These are phyloP conservation scores for Myxozyma neotropica DNA, from an alignment of 805 yeast species.

Conservation along the genomic window DNA sequence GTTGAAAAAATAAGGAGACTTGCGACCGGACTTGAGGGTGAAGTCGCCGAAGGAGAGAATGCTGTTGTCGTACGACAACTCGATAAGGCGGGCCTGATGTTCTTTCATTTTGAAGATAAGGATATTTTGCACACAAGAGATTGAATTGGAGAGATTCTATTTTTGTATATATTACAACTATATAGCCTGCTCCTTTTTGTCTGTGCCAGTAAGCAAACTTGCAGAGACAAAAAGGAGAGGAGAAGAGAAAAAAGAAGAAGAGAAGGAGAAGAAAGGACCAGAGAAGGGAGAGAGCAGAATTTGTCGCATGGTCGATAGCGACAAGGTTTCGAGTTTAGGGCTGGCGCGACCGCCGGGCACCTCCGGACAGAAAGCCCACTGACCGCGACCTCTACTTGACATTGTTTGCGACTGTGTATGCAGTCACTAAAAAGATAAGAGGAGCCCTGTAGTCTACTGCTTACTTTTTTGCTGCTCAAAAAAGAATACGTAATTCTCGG, in stretches of 20 bases:
- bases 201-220: background rate
- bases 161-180: background rate
- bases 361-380: too few species aligned
- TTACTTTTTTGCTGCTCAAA: too few species aligned
- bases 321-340: too few species aligned
- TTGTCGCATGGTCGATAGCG: too few species aligned
- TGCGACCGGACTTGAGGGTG: constrained; percentile 88
- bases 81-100: constrained; percentile 55
- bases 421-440: too few species aligned
- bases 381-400: too few species aligned
- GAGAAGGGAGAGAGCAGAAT: background rate
- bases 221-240: constrained; percentile 6
- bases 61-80: constrained; percentile 75
- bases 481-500: too few species aligned
- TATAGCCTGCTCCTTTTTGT: constrained; percentile 3
- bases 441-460: too few species aligned
- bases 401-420: too few species aligned
- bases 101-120: constrained; percentile 26
- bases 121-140: background rate
- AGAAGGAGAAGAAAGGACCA: background rate
- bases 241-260: background rate
- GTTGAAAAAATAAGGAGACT: constrained; percentile 95
- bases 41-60: constrained; percentile 87
- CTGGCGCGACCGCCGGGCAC: too few species aligned
- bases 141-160: too few species aligned